Evolutionary conservation across 768 basidiomycete species (phyloP), one percentile per base, ranked within the genome.

Genomic region (Boletus subcaerulescens): DNA sequence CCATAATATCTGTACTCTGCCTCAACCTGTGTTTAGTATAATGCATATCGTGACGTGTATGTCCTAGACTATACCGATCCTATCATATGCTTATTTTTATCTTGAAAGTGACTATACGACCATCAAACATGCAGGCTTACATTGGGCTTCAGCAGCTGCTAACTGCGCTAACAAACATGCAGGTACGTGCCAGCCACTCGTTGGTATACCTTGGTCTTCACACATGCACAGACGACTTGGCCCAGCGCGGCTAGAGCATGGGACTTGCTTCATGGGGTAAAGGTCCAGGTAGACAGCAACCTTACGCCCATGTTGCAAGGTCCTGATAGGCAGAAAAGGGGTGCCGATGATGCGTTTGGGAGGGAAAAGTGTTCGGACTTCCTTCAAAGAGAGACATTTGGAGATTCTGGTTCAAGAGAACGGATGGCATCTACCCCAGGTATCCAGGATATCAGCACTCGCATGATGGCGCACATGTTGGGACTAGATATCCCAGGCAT

Each of bases 11-110:
- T 52, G 6, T 38, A 10, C 24, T 12, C 20, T 8, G 14, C 36
- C 55, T 53, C 56, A 38, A 58, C 31, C 7, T 53, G 38, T 45
- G 55, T 45, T 20, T 64, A 90, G 89, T 29, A 86, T 91, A 61
- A 89, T 90, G 88, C 88, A 91, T 63, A 80, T 89, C 41, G 73
- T 88, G 60, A 87, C 87, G 17, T 65, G 89, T 89, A 69, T 57
- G 85, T 70, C 48, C 41, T 33, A 9, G 32, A 55, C 48, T 18
- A 22, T 26, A 45, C 8, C 7, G 45, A 48, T 32, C 33, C 31
- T 48, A 50, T 51, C 18, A 18, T 29, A 48, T 20, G 26, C 57
- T 57, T n/a, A 61, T 50, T 56, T 51, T 43, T 63, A 52, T 44
- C 54, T 36, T 52, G 48, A 6, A 60, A 91, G 89, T 91, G 66